Base-by-base conservation (phyloP, 106 monocot genomes). In the Acorus calamus region DNA sequence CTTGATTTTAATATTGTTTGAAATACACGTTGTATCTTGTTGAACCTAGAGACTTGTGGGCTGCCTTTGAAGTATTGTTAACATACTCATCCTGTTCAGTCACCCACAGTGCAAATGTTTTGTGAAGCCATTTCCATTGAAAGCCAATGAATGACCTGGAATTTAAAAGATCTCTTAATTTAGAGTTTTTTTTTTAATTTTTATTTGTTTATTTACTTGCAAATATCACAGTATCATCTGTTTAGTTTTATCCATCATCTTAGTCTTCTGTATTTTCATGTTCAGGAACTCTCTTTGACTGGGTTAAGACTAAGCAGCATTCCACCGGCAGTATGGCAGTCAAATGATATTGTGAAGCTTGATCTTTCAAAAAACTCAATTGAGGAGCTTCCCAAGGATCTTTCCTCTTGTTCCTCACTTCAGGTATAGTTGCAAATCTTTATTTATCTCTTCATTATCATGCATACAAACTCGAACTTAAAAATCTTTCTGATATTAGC, bases 281-380 rank as follows among this genome's bases (percentile, higher is more conserved):
- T 50, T 59, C 69, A 98, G 98, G 98, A 98, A 58, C 69, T 98
- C 65, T 77, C 62, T 56, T 73, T 98, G 64, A 83, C 73, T 88
- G 85, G 87, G 61, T 46, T 92, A 67, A 79, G 81, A 61, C 53
- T 98, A 70, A 79, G 80, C 50, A 73, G 47, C 75, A 78, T 92
- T 50, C 98, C 98, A 61, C 47, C 82, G 59, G 69, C 74, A 52
- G 74, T 79, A 14, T 98, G 91, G 91, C 85, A 83, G 68, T 83
- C 76, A 57, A 65, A 57, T 69, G 87, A 92, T 45, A 77, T 83
- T 60, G 71, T 88, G 47, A 98, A 85, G 74, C 67, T 98, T 63
- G 88, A 98, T 81, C 85, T 98, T 70, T 92, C 98, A 14, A 80
- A 66, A 61, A 98, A 98, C 76, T 81, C 73, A 50, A 91, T 98